Percentiles rank a stretch among this genome's conserved stretches.
phyloP scores from a whole-genome alignment of 805 yeast genomes.

The Zygosaccharomyces rouxii region DNA sequence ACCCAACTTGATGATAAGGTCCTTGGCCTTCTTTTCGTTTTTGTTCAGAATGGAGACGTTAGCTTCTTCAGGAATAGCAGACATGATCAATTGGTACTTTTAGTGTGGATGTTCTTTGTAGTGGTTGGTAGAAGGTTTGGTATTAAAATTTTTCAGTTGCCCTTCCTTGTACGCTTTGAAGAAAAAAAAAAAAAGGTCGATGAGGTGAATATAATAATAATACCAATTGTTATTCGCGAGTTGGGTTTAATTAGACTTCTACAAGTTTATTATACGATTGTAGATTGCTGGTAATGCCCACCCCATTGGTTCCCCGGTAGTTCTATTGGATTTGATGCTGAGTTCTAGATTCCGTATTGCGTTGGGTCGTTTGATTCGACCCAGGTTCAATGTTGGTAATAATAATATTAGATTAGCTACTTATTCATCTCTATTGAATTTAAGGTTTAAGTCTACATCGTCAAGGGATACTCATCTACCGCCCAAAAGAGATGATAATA shows the following conservation, averaged over 20 bases:
- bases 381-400: background rate
- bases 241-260: background rate
- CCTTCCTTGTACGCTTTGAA: background rate
- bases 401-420: background rate
- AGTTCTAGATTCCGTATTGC: background rate
- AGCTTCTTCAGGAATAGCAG: constrained; percentile 30
- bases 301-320: background rate
- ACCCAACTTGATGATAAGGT: constrained; percentile 78
- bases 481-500: background rate
- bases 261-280: background rate
- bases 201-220: constrained; percentile 59
- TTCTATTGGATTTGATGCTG: background rate
- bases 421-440: background rate
- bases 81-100: constrained; percentile 16
- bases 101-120: background rate
- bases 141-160: constrained; percentile 3
- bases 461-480: background rate
- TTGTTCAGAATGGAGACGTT: constrained; percentile 64
- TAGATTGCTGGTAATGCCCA: background rate
- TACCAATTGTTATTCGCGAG: background rate
- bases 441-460: background rate
- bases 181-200: constrained; percentile 37
- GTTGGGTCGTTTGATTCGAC: background rate
- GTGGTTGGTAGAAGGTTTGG: background rate
- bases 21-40: constrained; percentile 95